Evolutionary conservation across 208 protist species (phyloP).

Genomic region (Blastocrithidia nonstop): DNA sequence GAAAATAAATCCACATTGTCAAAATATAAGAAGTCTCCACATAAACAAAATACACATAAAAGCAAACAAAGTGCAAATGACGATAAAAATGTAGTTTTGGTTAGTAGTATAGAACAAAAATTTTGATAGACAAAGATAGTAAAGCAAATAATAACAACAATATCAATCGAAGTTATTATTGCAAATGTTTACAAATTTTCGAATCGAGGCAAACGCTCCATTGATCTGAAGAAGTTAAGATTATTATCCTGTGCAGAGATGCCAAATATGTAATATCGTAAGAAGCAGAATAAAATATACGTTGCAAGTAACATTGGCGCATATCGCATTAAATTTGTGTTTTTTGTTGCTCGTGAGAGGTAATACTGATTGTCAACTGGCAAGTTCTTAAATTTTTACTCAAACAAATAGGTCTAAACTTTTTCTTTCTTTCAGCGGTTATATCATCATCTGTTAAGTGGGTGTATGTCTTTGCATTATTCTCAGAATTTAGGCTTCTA

Average conservation of each 20-base stretch:
- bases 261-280: slow-evolving; percentile 38
- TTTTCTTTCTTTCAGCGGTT: slow-evolving; percentile 55
- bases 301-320: slow-evolving; percentile 8
- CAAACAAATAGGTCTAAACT: slow-evolving; percentile 64
- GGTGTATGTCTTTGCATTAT: slow-evolving; percentile 63
- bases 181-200: neutral
- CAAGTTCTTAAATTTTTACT: slow-evolving; percentile 57
- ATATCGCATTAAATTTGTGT: neutral
- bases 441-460: slow-evolving; percentile 69
- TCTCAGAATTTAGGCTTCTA: slow-evolving; percentile 65
- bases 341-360: slow-evolving; percentile 10
- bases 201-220: slow-evolving; percentile 55
- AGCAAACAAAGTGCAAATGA: no score
- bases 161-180: no score
- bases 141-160: no score
- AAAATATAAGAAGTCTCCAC: no score
- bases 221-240: slow-evolving; percentile 33
- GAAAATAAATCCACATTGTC: no score
- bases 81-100: no score
- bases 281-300: slow-evolving; percentile 62
- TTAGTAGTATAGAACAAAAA: no score
- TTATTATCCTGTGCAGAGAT: slow-evolving; percentile 63
- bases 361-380: slow-evolving; percentile 78
- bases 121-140: no score
- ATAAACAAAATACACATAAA: no score